phyloP scores from a whole-genome alignment of 1,139 yeast genomes.

The Debaryomyces coudertii region DNA sequence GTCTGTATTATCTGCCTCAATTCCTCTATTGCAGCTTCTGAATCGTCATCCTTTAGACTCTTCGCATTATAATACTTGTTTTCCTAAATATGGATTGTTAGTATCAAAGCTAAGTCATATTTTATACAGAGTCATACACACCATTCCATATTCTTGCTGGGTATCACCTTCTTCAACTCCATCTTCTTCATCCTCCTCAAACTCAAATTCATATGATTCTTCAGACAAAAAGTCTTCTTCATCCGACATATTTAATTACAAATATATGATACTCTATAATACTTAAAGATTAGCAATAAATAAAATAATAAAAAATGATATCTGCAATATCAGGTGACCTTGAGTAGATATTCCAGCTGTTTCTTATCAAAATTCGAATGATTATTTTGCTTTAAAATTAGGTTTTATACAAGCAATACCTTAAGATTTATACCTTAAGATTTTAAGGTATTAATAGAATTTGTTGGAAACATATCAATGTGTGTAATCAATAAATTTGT shows the following conservation, averaged over 20 bases:
- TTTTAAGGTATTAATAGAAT: no score
- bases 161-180: constrained; percentile 31
- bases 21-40: constrained; percentile 46
- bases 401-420: no score
- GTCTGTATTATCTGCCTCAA: constrained; percentile 39
- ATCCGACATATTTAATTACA: constrained; percentile 48
- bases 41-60: constrained; percentile 62
- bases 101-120: constrained; percentile 13
- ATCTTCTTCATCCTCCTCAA: constrained; percentile 59
- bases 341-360: no score
- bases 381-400: no score
- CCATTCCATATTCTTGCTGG: constrained; percentile 28
- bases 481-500: no score
- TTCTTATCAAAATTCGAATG: no score
- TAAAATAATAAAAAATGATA: no score
- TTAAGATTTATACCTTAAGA: no score
- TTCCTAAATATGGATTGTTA: constrained; percentile 39
- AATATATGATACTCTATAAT: background rate
- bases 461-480: background rate
- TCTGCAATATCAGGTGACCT: no score
- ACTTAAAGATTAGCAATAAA: no score
- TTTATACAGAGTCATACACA: constrained; percentile 13
- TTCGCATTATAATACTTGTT: constrained; percentile 66
- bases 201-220: constrained; percentile 69
- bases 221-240: constrained; percentile 60